Conservation (phyloP, 768 basidiomycete genomes). For the Ephemerocybe angulata region DNA sequence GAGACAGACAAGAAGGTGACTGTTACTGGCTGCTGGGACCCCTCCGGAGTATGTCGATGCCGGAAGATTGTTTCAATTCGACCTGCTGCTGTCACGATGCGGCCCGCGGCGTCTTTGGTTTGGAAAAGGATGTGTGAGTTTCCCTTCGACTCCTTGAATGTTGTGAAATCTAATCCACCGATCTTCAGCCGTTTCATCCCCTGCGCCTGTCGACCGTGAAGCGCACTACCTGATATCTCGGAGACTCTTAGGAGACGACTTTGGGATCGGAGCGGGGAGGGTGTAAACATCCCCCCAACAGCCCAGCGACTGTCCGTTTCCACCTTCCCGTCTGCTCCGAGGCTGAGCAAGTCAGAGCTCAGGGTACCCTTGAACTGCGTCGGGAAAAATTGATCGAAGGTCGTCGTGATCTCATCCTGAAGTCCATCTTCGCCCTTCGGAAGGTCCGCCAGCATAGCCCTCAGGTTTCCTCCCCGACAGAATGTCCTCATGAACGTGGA, state of each 20-base stretch:
- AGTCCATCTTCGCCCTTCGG: not conserved
- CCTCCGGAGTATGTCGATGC: not conserved
- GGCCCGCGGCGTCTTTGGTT: not conserved
- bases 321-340: not conserved
- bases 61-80: not conserved
- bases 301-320: not conserved
- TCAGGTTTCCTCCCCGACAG: conserved; percentile 1
- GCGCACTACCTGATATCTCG: not conserved
- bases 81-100: not conserved
- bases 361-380: not conserved
- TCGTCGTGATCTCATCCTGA: not conserved
- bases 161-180: not conserved
- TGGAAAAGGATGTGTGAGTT: not conserved
- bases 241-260: not conserved
- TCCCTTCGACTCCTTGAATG: not conserved
- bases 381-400: not conserved
- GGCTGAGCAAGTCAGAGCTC: not conserved
- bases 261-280: not conserved
- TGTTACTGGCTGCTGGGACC: not conserved
- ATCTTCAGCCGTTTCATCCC: not conserved
- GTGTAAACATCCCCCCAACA: not conserved
- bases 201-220: not conserved
- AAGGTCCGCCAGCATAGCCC: not conserved
- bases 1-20: not conserved
- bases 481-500: conserved; percentile 8